These are phyloP conservation scores for Globisporangium splendens DNA, from an alignment of 352 stramenopile genomes.

Conservation along the genomic window DNA sequence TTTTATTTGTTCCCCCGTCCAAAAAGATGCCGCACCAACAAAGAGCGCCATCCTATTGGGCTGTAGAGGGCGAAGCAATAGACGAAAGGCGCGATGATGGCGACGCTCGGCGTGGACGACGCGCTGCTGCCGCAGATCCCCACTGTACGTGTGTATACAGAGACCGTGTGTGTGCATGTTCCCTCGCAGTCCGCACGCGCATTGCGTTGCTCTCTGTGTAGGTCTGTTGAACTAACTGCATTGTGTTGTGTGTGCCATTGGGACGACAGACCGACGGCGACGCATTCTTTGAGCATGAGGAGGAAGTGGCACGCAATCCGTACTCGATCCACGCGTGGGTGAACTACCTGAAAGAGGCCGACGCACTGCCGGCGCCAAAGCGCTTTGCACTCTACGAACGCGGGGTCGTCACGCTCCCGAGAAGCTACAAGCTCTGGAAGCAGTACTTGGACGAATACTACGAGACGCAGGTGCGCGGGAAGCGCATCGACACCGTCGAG, in stretches of 20 bases:
- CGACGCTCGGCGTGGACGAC: slow-evolving; percentile 6
- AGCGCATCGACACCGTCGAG: slow-evolving; percentile 47
- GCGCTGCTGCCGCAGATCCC: slow-evolving; percentile 6
- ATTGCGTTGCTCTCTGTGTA: background rate
- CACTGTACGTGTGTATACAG: background rate
- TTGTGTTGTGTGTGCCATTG: background rate
- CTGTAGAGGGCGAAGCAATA: no score
- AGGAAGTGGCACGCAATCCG: slow-evolving; percentile 80
- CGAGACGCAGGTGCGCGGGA: slow-evolving; percentile 56
- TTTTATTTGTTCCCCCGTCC: no score
- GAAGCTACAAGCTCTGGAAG: slow-evolving; percentile 96
- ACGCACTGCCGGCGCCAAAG: slow-evolving; percentile 12
- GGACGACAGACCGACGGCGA: background rate
- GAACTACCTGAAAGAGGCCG: slow-evolving; percentile 42
- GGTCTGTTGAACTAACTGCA: background rate
- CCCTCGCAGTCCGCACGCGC: no score
- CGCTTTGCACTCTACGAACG: slow-evolving; percentile 84
- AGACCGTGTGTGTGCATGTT: no score
- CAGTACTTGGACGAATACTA: slow-evolving; percentile 75
- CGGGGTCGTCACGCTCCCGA: slow-evolving; percentile 76
- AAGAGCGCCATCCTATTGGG: background rate
- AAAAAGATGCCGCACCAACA: no score
- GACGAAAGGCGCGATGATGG: slow-evolving; percentile 3
- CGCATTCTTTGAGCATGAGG: slow-evolving; percentile 60
- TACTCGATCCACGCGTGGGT: slow-evolving; percentile 85